A percentile compares a stretch with the other conserved stretches of the same genome.
Evolutionary conservation across 495 filamentous ascomycete species (phyloP).

Genomic region (Cercophora samala): DNA sequence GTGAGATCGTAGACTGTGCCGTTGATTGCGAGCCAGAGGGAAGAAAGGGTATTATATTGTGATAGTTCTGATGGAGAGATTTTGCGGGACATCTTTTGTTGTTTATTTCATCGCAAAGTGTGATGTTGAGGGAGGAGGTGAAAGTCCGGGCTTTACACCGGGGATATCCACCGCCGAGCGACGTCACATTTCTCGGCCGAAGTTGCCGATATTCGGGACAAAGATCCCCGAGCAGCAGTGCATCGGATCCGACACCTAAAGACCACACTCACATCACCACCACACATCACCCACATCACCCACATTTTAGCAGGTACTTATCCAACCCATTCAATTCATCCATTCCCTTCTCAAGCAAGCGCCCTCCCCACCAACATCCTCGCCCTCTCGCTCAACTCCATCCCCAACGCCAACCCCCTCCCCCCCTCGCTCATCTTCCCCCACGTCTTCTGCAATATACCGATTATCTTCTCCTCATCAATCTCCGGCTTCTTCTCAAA

Average conservation of each 20-base stretch:
- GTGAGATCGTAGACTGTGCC: slow-evolving; percentile 73
- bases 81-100: background rate
- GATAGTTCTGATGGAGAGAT: background rate
- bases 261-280: background rate
- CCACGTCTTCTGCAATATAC: slow-evolving; percentile 78
- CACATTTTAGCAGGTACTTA: background rate
- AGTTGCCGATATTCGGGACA: background rate
- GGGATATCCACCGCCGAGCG: background rate
- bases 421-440: slow-evolving; percentile 71
- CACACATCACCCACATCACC: background rate
- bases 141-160: background rate
- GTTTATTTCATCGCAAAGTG: slow-evolving; percentile 42
- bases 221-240: background rate
- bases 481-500: slow-evolving; percentile 58
- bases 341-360: too few species aligned
- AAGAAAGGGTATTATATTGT: slow-evolving; percentile 46
- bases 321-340: too few species aligned
- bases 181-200: background rate
- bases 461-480: slow-evolving; percentile 70
- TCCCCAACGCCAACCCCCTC: slow-evolving; percentile 62
- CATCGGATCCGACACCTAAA: background rate
- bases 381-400: slow-evolving; percentile 59
- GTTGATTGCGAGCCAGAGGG: slow-evolving; percentile 77
- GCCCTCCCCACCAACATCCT: slow-evolving; percentile 62
- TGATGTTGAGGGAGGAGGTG: background rate